These are phyloP conservation scores for Cladophialophora exuberans DNA, from an alignment of 2,329 filamentous ascomycete genomes.

Conservation along the genomic window DNA sequence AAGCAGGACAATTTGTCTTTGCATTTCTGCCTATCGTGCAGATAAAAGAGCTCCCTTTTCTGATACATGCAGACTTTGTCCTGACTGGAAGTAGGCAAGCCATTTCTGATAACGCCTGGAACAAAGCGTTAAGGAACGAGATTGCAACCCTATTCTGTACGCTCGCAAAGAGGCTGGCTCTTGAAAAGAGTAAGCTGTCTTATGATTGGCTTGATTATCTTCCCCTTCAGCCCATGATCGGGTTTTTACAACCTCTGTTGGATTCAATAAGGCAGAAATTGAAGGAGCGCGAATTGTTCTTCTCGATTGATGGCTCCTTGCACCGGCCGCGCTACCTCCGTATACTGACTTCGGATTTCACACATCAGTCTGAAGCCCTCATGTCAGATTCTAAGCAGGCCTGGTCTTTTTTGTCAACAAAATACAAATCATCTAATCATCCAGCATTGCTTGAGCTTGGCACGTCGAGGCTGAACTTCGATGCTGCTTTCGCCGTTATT, in stretches of 20 bases:
- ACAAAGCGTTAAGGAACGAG: constrained; percentile 13
- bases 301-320: background rate
- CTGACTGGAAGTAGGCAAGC: constrained; percentile 20
- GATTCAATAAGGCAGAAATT: constrained; percentile 5
- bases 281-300: constrained; percentile 10
- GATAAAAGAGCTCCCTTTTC: constrained; percentile 18
- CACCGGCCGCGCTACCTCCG: constrained; percentile 4
- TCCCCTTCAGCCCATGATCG: constrained; percentile 11
- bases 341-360: constrained; percentile 9
- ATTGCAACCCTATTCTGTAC: constrained; percentile 15
- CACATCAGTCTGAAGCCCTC: constrained; percentile 9
- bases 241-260: constrained; percentile 10
- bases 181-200: constrained; percentile 2
- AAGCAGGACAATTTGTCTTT: constrained; percentile 19
- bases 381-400: background rate
- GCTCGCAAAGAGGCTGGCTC: background rate
- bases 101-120: constrained; percentile 18
- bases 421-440: constrained; percentile 1
- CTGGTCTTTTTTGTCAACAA: constrained; percentile 9
- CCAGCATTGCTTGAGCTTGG: constrained; percentile 10
- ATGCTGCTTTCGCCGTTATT: constrained; percentile 17
- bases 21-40: constrained; percentile 22
- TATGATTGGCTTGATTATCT: constrained; percentile 12
- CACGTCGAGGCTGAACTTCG: constrained; percentile 1
- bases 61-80: constrained; percentile 26